Conservation (phyloP, 2,329 filamentous ascomycete species). For the Clonostachys rhizophaga region DNA sequence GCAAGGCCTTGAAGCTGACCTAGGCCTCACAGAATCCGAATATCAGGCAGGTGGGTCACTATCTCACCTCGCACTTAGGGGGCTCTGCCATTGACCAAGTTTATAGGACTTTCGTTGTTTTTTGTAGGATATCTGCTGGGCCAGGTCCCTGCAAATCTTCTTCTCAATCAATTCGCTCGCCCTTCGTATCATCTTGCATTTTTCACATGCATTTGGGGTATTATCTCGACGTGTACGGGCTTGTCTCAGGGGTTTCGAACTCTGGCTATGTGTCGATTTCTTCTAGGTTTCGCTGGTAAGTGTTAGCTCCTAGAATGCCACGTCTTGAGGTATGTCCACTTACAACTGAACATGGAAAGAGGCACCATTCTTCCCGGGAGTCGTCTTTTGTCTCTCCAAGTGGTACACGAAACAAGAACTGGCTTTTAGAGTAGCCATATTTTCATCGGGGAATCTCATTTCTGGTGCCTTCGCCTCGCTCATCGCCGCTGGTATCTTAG, state of each 20-base stretch:
- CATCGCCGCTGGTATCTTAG: constrained; percentile 52
- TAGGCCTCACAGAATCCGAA: constrained; percentile 18
- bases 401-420: constrained; percentile 62
- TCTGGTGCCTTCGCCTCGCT: constrained; percentile 45
- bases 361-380: constrained; percentile 61
- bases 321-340: too few species aligned
- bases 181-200: constrained; percentile 44
- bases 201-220: constrained; percentile 56
- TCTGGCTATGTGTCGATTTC: constrained; percentile 51
- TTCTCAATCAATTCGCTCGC: constrained; percentile 43
- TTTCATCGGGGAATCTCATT: constrained; percentile 22
- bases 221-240: constrained; percentile 53
- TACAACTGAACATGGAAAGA: constrained; percentile 14
- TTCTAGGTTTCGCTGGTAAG: constrained; percentile 49
- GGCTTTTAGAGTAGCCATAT: constrained; percentile 46
- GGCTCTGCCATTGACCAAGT: too few species aligned
- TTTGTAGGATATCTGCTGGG: constrained; percentile 8
- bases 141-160: constrained; percentile 53
- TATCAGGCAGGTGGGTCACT: constrained; percentile 6
- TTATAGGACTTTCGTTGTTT: constrained; percentile 5
- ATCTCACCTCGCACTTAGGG: too few species aligned
- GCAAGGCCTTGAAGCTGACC: constrained; percentile 10
- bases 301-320: too few species aligned
- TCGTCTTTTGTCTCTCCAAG: constrained; percentile 57
- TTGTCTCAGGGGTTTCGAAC: constrained; percentile 45